Evolutionary conservation across 305 asterid genomes (phyloP).

Genomic region (Nicotiana rustica): DNA sequence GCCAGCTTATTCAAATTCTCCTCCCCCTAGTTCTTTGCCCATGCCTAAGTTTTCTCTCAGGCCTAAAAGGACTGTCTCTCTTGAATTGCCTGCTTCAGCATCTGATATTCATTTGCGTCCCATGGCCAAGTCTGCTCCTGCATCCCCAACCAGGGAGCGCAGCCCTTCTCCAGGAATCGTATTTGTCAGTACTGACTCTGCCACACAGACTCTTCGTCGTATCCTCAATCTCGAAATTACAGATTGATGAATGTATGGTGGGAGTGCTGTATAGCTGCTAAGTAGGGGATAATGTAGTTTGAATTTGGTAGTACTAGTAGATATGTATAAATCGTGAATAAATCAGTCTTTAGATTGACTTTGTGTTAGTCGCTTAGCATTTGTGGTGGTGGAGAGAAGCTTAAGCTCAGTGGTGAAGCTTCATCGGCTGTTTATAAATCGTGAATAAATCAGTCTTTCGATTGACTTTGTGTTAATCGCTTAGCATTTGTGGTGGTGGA

Average conservation of each 20-base stretch:
- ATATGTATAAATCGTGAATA: conserved; percentile 55
- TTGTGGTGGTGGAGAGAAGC: conserved; percentile 48
- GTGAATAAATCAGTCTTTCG: conserved; percentile 51
- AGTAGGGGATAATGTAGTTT: conserved; percentile 46
- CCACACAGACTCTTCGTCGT: conserved; percentile 86
- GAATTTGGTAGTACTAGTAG: conserved; percentile 46
- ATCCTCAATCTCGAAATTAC: conserved; percentile 84
- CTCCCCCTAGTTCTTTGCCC: conserved; percentile 93
- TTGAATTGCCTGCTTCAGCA: conserved; percentile 60
- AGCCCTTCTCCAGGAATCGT: conserved; percentile 53
- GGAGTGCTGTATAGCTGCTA: conserved; percentile 52
- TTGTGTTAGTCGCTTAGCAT: conserved; percentile 25
- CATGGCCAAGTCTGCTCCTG: conserved; percentile 78
- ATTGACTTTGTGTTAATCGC: conserved; percentile 28
- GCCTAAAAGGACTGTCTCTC: conserved; percentile 75
- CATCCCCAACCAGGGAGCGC: conserved; percentile 75
- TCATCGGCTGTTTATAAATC: conserved; percentile 36
- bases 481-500: conserved; percentile 44
- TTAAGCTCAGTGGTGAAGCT: background rate
- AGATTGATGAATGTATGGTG: conserved; percentile 56
- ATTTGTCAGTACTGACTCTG: conserved; percentile 64
- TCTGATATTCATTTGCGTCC: conserved; percentile 56
- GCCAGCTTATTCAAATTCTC: conserved; percentile 86
- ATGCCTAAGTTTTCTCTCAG: conserved; percentile 77
- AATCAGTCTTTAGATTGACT: conserved; percentile 42